phyloP scores from a whole-genome alignment of 2,329 filamentous ascomycete genomes.

The Volutella citrinella region DNA sequence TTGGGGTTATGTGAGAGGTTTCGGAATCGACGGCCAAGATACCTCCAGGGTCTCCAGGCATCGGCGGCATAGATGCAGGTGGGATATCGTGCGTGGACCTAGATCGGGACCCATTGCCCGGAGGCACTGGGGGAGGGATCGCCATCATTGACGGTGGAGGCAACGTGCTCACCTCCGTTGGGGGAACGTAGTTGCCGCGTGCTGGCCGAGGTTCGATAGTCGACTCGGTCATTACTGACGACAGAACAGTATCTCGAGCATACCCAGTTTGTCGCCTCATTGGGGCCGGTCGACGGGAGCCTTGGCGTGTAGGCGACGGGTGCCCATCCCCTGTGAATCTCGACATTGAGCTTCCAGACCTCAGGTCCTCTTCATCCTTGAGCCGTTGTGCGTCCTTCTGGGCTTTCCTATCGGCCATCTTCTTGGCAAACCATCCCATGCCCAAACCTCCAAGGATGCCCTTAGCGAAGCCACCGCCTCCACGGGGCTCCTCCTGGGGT shows the following conservation, averaged over 20 bases:
- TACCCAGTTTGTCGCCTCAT: conserved; percentile 30
- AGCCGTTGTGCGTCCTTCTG: conserved; percentile 46
- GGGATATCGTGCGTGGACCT: conserved; percentile 39
- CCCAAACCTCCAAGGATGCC: conserved; percentile 60
- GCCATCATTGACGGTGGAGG: no score
- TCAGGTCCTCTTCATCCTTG: conserved; percentile 49
- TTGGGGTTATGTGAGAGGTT: conserved; percentile 28
- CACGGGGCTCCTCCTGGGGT: conserved; percentile 41
- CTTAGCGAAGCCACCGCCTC: conserved; percentile 52
- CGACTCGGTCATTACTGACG: conserved; percentile 35
- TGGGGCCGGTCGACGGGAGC: conserved; percentile 28
- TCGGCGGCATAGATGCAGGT: conserved; percentile 49
- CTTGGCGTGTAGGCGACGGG: conserved; percentile 43
- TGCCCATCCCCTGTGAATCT: conserved; percentile 69
- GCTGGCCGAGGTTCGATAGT: conserved; percentile 29
- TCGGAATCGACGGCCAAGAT: conserved; percentile 30
- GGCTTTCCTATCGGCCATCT: conserved; percentile 55
- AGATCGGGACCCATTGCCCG: conserved; percentile 27
- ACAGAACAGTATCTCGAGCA: conserved; percentile 25
- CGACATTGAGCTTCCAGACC: conserved; percentile 60
- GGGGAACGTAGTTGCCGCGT: conserved; percentile 24
- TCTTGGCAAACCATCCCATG: conserved; percentile 65
- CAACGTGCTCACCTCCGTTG: conserved; percentile 11
- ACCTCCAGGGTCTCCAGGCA: conserved; percentile 52
- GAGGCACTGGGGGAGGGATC: conserved; percentile 11